These are phyloP conservation scores for Neurospora sublineolata DNA, from an alignment of 495 filamentous ascomycete genomes.

Conservation along the genomic window DNA sequence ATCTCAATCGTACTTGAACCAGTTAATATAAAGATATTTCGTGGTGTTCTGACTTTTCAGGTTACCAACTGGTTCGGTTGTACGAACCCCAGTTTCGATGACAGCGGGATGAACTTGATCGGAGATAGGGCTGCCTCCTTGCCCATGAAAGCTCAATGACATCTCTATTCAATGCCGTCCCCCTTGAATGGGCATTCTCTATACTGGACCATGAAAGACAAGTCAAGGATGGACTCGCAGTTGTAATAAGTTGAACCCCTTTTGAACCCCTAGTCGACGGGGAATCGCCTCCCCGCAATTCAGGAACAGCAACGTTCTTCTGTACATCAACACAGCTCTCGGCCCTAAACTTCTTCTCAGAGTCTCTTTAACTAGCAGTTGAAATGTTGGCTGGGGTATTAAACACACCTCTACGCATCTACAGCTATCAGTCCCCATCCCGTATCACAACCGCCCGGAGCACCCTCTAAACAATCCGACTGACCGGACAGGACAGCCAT, in stretches of 20 bases:
- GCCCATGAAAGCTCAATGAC: neutral
- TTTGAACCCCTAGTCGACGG: neutral
- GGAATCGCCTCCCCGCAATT: neutral
- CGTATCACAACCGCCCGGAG: conserved; percentile 9
- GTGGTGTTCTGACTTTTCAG: neutral
- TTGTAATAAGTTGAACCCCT: neutral
- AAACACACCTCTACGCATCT: neutral
- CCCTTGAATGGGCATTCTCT: neutral
- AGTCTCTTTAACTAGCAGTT: neutral
- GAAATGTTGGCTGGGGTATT: neutral
- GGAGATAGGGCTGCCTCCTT: neutral
- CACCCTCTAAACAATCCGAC: neutral
- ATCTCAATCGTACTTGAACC: neutral
- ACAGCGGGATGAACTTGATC: neutral
- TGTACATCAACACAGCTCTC: neutral
- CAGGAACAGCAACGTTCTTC: neutral
- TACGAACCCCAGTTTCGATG: neutral
- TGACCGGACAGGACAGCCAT: neutral
- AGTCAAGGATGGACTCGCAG: neutral
- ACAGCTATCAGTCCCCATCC: conserved; percentile 11
- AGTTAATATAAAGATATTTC: neutral
- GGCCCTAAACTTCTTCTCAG: neutral
- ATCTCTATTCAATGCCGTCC: neutral
- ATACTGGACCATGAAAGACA: neutral
- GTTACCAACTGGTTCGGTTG: neutral